Evolutionary conservation across 768 basidiomycete genomes (phyloP).

Genomic region (Phallus indusiatus): DNA sequence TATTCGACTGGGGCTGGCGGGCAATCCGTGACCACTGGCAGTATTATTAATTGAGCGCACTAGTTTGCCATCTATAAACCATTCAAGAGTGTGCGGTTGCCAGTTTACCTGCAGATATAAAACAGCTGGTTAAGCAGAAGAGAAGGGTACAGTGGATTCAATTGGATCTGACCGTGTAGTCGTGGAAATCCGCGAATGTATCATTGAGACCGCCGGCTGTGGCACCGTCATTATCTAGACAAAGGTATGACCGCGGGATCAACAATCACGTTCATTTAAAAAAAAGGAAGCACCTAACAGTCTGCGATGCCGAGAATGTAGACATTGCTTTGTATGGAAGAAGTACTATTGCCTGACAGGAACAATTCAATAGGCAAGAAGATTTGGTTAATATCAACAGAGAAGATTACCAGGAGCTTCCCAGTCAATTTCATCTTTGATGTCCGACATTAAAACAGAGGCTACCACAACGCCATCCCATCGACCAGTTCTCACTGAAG

Average conservation of each 20-base stretch:
- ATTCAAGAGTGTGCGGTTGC: slow-evolving; percentile 58
- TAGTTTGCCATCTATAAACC: slow-evolving; percentile 58
- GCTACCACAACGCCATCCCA: slow-evolving; percentile 80
- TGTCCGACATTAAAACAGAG: slow-evolving; percentile 71
- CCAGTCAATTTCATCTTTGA: slow-evolving; percentile 86
- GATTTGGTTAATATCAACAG: neutral
- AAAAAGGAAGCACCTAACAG: neutral
- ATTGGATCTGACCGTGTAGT: slow-evolving; percentile 45
- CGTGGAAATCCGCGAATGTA: slow-evolving; percentile 63
- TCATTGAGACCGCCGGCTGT: slow-evolving; percentile 43
- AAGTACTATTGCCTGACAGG: slow-evolving; percentile 31
- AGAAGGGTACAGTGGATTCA: neutral
- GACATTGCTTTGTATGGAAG: slow-evolving; percentile 66
- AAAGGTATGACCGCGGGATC: neutral
- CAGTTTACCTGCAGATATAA: slow-evolving; percentile 56
- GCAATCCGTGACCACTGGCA: slow-evolving; percentile 56
- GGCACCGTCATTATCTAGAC: slow-evolving; percentile 36
- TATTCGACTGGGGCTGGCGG: slow-evolving; percentile 69
- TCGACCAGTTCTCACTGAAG: slow-evolving; percentile 62
- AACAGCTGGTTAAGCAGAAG: neutral
- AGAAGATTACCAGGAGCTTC: slow-evolving; percentile 52
- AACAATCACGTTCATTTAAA: neutral
- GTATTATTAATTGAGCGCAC: slow-evolving; percentile 60
- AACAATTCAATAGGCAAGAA: neutral
- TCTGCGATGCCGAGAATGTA: slow-evolving; percentile 37